These are phyloP conservation scores for Exophiala lecanii-corni DNA, from an alignment of 2,329 filamentous ascomycete species.

Conservation along the genomic window DNA sequence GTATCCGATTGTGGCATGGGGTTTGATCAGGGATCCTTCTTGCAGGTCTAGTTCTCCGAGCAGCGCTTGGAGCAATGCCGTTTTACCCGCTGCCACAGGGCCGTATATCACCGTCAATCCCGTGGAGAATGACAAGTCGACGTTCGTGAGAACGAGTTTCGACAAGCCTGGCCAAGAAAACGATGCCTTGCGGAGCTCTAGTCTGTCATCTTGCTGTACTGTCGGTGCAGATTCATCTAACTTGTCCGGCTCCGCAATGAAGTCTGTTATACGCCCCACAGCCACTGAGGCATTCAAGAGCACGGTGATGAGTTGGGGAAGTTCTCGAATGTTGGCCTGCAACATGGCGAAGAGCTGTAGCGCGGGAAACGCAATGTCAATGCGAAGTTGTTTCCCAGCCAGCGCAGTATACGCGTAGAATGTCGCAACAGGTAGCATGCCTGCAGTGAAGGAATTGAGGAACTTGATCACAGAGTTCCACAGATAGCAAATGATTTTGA, in stretches of 20 bases:
- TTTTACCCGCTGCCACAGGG: conserved; percentile 62
- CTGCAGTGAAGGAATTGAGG: conserved; percentile 66
- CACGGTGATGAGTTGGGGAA: conserved; percentile 70
- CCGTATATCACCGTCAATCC: conserved; percentile 59
- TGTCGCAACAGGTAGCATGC: conserved; percentile 72
- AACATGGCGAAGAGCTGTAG: conserved; percentile 75
- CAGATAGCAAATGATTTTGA: conserved; percentile 60
- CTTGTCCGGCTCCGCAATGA: conserved; percentile 82
- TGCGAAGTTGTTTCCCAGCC: conserved; percentile 61
- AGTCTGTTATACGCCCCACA: conserved; percentile 73
- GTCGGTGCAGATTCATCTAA: conserved; percentile 46
- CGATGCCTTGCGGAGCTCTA: conserved; percentile 58
- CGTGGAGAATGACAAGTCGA: conserved; percentile 51
- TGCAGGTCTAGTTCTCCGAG: conserved; percentile 56
- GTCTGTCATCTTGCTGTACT: conserved; percentile 27
- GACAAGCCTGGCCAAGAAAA: conserved; percentile 74
- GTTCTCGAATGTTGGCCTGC: conserved; percentile 65
- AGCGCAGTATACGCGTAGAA: conserved; percentile 77
- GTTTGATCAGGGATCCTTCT: conserved; percentile 47
- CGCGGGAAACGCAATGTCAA: conserved; percentile 83
- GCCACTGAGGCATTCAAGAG: conserved; percentile 80
- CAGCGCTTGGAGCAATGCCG: conserved; percentile 55
- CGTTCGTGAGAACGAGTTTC: conserved; percentile 50
- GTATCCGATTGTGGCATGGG: conserved; percentile 54
- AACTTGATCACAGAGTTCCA: conserved; percentile 61